Evolutionary conservation across 805 yeast genomes (phyloP).

Genomic region (Teunomyces atbi): DNA sequence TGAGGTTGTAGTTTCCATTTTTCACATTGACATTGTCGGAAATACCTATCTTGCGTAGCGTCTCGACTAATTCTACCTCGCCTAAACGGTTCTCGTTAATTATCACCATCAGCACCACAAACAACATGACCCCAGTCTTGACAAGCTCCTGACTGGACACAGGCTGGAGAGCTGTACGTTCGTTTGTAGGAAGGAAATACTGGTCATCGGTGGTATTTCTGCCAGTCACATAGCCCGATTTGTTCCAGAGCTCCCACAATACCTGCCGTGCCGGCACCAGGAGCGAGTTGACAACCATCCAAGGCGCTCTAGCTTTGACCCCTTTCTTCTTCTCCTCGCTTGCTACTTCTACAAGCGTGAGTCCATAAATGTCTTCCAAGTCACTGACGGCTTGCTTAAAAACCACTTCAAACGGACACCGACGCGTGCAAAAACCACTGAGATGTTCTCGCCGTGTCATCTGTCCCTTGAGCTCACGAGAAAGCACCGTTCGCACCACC

Average conservation of each 20-base stretch:
- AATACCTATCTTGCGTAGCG: conserved; percentile 20
- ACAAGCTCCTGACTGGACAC: conserved; percentile 26
- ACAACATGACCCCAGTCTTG: conserved; percentile 28
- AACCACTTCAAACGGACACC: conserved; percentile 10
- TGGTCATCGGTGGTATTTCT: conserved; percentile 11
- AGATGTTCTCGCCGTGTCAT: conserved; percentile 24
- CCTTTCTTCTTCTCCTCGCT: conserved; percentile 4
- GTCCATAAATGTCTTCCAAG: conserved; percentile 26
- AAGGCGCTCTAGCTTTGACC: conserved; percentile 12
- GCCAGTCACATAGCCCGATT: background rate
- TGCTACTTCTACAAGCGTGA: conserved; percentile 20
- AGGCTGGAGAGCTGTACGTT: conserved; percentile 15
- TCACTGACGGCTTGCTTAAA: conserved; percentile 14
- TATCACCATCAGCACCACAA: conserved; percentile 29
- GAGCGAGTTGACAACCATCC: conserved; percentile 21
- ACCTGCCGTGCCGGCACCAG: conserved; percentile 17
- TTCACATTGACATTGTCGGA: conserved; percentile 9
- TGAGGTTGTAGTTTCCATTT: conserved; percentile 12
- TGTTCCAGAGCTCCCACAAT: conserved; percentile 26
- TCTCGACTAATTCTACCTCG: conserved; percentile 23
- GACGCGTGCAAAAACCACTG: background rate
- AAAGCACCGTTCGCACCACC: conserved; percentile 17
- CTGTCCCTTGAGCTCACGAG: conserved; percentile 21
- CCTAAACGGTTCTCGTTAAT: conserved; percentile 31
- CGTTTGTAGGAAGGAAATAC: conserved; percentile 23